Evolutionary conservation across 1,284 basidiomycete genomes (phyloP).

Genomic region (Ustilago trichophora): DNA sequence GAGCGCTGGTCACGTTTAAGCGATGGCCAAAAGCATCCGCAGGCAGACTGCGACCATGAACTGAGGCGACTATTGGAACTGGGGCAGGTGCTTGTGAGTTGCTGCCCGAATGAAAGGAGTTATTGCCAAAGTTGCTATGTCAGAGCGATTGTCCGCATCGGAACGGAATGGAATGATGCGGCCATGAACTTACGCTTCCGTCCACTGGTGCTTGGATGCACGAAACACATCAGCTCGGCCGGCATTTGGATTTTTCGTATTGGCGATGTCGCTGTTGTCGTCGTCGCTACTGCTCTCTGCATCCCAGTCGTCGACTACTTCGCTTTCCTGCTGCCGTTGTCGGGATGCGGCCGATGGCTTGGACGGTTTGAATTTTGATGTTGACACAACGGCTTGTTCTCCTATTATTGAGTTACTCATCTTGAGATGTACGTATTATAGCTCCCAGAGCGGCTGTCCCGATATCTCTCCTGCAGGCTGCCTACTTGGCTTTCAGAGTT

Average conservation of each 20-base stretch:
- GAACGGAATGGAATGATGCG: not conserved
- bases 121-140: not conserved
- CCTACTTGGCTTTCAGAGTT: too few relatives aligned
- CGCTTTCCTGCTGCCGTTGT: conserved; percentile 13
- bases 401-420: conserved; percentile 2
- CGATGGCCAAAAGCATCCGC: conserved; percentile 28
- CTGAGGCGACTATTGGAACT: conserved; percentile 10
- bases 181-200: conserved; percentile 26
- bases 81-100: conserved; percentile 32
- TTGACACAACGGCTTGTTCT: conserved; percentile 19
- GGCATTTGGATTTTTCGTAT: not conserved
- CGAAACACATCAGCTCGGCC: conserved; percentile 23
- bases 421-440: too few relatives aligned
- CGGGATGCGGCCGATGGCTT: conserved; percentile 5
- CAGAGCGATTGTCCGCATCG: not conserved
- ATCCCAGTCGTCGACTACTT: conserved; percentile 44
- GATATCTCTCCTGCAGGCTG: not conserved
- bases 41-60: conserved; percentile 26
- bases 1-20: not conserved
- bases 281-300: conserved; percentile 38
- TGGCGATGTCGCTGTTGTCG: too few relatives aligned
- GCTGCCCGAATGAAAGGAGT: not conserved
- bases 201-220: conserved; percentile 35
- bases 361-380: conserved; percentile 35
- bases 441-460: too few relatives aligned